Evolutionary conservation across 352 stramenopile genomes (phyloP).

Genomic region (Thraustochytrium striatum): DNA sequence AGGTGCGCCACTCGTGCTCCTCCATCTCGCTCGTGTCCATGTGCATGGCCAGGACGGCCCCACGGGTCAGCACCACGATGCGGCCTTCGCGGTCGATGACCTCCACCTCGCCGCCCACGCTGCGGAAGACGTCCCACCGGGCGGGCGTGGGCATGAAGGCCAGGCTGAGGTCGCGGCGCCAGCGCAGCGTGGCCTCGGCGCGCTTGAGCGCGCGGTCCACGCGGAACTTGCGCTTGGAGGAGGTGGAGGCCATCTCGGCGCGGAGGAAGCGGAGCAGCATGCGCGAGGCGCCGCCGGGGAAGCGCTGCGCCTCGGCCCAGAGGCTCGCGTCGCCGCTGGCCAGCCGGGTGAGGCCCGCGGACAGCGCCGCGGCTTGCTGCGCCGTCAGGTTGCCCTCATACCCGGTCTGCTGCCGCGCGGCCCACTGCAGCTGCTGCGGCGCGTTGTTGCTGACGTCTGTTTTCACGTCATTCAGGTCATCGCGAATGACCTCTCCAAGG

Average conservation of each 20-base stretch:
- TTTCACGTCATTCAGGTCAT: too few relatives aligned
- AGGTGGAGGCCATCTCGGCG: background rate
- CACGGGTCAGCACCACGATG: background rate
- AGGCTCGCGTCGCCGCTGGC: background rate
- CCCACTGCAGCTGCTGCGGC: too few relatives aligned
- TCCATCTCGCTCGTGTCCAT: background rate
- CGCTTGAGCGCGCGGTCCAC: background rate
- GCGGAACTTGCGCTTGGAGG: background rate
- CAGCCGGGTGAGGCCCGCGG: background rate
- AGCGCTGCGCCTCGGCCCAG: background rate
- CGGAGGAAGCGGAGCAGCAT: background rate
- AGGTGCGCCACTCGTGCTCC: background rate
- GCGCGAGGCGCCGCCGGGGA: background rate
- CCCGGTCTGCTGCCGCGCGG: background rate
- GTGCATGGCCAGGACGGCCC: background rate
- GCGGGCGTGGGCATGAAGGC: background rate
- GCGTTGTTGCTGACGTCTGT: too few relatives aligned
- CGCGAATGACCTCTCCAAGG: too few relatives aligned
- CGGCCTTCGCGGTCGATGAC: background rate
- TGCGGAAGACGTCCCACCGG: background rate
- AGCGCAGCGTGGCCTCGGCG: background rate
- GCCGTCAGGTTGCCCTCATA: background rate
- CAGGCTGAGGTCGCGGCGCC: background rate
- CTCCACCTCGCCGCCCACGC: background rate
- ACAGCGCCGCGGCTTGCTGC: background rate